These are phyloP conservation scores for Lipomyces chichibuensis DNA, from an alignment of 805 yeast genomes.

Conservation along the genomic window DNA sequence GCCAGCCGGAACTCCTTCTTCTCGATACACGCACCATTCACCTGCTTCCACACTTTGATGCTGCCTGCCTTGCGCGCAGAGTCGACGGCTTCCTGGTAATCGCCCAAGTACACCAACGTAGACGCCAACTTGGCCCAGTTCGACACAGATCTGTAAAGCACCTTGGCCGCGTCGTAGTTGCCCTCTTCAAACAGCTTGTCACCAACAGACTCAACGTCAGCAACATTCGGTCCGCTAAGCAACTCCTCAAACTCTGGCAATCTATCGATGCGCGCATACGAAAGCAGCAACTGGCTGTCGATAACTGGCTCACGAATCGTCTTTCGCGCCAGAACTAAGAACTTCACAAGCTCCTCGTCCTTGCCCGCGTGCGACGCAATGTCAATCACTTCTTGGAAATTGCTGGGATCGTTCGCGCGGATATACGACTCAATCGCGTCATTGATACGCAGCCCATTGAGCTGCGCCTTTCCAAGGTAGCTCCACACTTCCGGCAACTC, in stretches of 20 bases:
- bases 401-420: slow-evolving; percentile 86
- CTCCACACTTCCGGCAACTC: slow-evolving; percentile 89
- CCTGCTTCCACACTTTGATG: slow-evolving; percentile 94
- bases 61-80: slow-evolving; percentile 98
- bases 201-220: slow-evolving; percentile 89
- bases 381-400: slow-evolving; percentile 89
- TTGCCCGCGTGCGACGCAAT: slow-evolving; percentile 95
- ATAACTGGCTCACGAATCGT: slow-evolving; percentile 86
- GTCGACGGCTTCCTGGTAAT: slow-evolving; percentile 96
- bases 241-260: slow-evolving; percentile 81
- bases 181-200: slow-evolving; percentile 80
- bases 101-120: slow-evolving; percentile 88
- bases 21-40: slow-evolving; percentile 93
- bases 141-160: slow-evolving; percentile 80
- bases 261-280: slow-evolving; percentile 78
- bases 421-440: slow-evolving; percentile 92
- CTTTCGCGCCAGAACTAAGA: slow-evolving; percentile 87
- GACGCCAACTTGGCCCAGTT: slow-evolving; percentile 96
- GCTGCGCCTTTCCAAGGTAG: slow-evolving; percentile 93
- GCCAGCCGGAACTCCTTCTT: slow-evolving; percentile 94
- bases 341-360: slow-evolving; percentile 87
- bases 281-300: slow-evolving; percentile 88
- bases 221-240: slow-evolving; percentile 85
- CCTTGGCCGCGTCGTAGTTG: slow-evolving; percentile 90
- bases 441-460: slow-evolving; percentile 87